Evolutionary conservation across 345 rosid species (phyloP).

Genomic region (Gossypium ekmanianum): DNA sequence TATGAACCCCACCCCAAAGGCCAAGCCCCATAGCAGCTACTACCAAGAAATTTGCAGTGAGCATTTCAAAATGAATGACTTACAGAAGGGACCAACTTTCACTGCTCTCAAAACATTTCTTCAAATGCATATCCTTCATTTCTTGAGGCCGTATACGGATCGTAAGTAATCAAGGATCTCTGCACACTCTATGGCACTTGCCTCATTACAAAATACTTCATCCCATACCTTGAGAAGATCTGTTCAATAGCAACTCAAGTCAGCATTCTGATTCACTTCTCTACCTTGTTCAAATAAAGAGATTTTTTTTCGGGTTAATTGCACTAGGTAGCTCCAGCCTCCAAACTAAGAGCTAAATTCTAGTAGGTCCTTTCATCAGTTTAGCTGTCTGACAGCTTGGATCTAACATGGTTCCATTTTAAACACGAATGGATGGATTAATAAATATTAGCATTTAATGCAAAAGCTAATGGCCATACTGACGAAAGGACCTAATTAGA

Average conservation of each 20-base stretch:
- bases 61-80: neutral
- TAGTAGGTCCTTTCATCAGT: neutral
- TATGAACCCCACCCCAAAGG: too few species aligned
- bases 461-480: neutral
- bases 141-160: conserved; percentile 42
- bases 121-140: conserved; percentile 17
- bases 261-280: conserved; percentile 2
- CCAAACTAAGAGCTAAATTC: neutral
- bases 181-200: conserved; percentile 56
- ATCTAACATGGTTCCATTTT: neutral
- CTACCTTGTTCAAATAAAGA: neutral
- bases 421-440: neutral
- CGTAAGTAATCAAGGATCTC: conserved; percentile 58
- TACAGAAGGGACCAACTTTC: neutral
- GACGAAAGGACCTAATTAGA: neutral
- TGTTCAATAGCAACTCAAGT: conserved; percentile 33
- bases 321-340: neutral
- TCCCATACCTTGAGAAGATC: conserved; percentile 76
- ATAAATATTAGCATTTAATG: neutral
- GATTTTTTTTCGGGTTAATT: neutral
- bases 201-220: conserved; percentile 54
- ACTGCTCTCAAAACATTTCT: neutral
- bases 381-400: neutral
- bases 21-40: neutral
- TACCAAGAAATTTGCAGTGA: neutral